phyloP scores from a whole-genome alignment of 192 early-diverging fungal genomes.

The Coemansia sp. region DNA sequence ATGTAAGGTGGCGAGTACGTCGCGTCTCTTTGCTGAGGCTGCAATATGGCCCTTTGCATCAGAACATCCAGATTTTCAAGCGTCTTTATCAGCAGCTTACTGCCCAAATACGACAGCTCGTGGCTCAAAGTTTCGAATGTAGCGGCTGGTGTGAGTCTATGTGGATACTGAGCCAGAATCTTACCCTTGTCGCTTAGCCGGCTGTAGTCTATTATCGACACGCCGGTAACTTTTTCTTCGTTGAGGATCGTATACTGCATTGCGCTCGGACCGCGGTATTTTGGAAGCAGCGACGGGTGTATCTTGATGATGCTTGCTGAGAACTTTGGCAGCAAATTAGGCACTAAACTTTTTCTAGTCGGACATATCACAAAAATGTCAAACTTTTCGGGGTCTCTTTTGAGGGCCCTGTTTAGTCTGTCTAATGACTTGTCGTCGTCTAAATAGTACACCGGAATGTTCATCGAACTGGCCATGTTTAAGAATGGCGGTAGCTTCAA shows the following conservation, averaged over 20 bases:
- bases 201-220: constrained; percentile 83
- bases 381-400: neutral
- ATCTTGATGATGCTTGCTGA: constrained; percentile 67
- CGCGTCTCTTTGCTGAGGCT: constrained; percentile 55
- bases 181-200: constrained; percentile 68
- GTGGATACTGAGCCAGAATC: constrained; percentile 62
- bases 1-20: constrained; percentile 54
- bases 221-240: constrained; percentile 70
- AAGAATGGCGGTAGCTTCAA: too few species aligned
- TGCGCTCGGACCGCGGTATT: constrained; percentile 81
- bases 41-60: constrained; percentile 51
- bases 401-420: too few species aligned
- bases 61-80: constrained; percentile 11
- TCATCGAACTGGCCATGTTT: too few species aligned
- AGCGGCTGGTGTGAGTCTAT: neutral
- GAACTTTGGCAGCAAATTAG: constrained; percentile 35
- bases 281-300: constrained; percentile 87
- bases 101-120: constrained; percentile 10
- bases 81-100: constrained; percentile 6
- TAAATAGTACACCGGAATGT: too few species aligned
- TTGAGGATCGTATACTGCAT: constrained; percentile 79
- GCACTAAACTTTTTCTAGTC: neutral
- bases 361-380: neutral
- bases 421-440: too few species aligned
- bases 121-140: neutral